Evolutionary conservation across 2,329 filamentous ascomycete genomes (phyloP).

Genomic region (Cryphonectria radicalis): DNA sequence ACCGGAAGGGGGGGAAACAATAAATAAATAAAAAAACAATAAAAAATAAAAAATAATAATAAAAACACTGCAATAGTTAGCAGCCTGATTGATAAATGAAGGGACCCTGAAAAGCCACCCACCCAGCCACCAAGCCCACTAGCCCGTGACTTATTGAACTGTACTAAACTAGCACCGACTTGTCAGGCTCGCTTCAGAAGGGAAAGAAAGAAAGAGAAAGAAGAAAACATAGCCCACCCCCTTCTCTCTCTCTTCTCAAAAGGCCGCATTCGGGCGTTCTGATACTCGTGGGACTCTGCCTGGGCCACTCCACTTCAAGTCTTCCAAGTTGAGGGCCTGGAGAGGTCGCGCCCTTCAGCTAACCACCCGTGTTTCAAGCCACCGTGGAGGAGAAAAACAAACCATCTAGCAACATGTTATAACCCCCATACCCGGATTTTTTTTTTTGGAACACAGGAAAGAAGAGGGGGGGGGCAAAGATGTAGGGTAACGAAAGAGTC

Average conservation of each 20-base stretch:
- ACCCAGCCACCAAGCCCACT: background rate
- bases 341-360: background rate
- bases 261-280: background rate
- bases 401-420: background rate
- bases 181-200: background rate
- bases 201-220: background rate
- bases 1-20: too few species aligned
- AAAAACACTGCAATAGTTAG: background rate
- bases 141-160: background rate
- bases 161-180: background rate
- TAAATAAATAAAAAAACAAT: too few species aligned
- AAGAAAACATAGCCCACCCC: too few species aligned
- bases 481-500: background rate
- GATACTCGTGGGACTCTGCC: background rate
- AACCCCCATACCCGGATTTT: background rate
- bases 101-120: background rate
- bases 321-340: background rate
- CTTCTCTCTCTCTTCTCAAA: background rate
- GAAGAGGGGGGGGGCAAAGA: background rate
- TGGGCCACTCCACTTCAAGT: background rate
- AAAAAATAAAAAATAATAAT: rapidly evolving
- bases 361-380: background rate
- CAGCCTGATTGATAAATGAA: background rate
- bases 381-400: background rate
- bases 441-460: background rate